phyloP scores from a whole-genome alignment of 2,329 filamentous ascomycete species.

The Monilinia fructicola region DNA sequence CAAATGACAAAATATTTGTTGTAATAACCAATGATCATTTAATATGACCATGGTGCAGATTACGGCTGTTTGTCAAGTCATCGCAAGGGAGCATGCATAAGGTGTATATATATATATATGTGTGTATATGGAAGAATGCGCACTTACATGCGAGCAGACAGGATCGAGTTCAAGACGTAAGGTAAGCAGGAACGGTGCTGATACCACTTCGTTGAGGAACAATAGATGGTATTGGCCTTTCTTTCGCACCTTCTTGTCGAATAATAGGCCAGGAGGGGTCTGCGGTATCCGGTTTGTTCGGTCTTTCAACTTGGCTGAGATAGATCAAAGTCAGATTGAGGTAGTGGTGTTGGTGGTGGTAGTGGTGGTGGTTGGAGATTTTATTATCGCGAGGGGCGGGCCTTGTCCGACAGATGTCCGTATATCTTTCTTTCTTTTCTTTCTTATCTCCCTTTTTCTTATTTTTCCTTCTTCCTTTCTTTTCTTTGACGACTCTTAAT shows the following conservation, averaged over 20 bases:
- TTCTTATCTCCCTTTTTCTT: background rate
- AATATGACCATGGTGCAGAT: constrained; percentile 14
- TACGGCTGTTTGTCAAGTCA: constrained; percentile 1
- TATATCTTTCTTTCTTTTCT: background rate
- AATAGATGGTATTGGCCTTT: background rate
- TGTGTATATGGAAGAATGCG: constrained; percentile 24
- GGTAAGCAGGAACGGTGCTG: constrained; percentile 5
- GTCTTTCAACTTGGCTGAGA: constrained; percentile 8
- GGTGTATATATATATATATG: no score
- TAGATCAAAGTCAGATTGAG: constrained; percentile 12
- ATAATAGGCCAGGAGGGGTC: constrained; percentile 8
- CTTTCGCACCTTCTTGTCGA: constrained; percentile 13
- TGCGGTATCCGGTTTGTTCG: background rate
- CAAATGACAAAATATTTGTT: constrained; percentile 1
- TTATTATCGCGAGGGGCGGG: constrained; percentile 15
- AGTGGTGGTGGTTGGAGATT: no score
- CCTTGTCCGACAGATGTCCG: constrained; percentile 12
- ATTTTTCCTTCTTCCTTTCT: background rate
- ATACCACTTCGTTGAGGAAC: background rate
- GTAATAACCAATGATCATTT: constrained; percentile 5
- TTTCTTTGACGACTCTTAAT: constrained; percentile 12
- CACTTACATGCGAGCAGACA: constrained; percentile 31
- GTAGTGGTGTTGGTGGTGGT: no score
- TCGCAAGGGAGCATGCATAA: constrained; percentile 2
- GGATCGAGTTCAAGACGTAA: constrained; percentile 23